Conservation (phyloP, 1,139 yeast species). For the Hyphopichia burtonii region DNA sequence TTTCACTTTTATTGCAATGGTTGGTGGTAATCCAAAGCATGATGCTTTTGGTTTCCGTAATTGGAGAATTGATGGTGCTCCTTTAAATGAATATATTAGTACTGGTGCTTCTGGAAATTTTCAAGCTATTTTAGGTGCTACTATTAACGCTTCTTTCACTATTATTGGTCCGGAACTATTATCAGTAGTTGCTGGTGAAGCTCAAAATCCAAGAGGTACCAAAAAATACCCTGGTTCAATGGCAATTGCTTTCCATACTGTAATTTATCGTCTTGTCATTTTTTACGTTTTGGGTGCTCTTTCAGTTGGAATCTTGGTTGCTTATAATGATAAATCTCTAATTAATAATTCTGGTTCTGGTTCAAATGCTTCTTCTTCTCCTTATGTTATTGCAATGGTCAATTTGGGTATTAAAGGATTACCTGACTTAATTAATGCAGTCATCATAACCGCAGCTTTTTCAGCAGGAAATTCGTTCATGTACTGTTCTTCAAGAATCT, state of each 20-base stretch:
- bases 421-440: slow-evolving; percentile 42
- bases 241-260: slow-evolving; percentile 77
- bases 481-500: slow-evolving; percentile 41
- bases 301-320: slow-evolving; percentile 38
- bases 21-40: slow-evolving; percentile 74
- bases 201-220: slow-evolving; percentile 71
- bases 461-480: slow-evolving; percentile 47
- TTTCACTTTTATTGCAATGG: slow-evolving; percentile 77
- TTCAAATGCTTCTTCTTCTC: slow-evolving; percentile 37
- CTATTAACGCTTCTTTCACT: slow-evolving; percentile 63
- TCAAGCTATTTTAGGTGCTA: slow-evolving; percentile 65
- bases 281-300: slow-evolving; percentile 59
- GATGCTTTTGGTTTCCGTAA: slow-evolving; percentile 68
- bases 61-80: slow-evolving; percentile 47
- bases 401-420: slow-evolving; percentile 36
- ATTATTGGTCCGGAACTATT: slow-evolving; percentile 85
- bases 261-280: slow-evolving; percentile 66
- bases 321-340: slow-evolving; percentile 39
- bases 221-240: slow-evolving; percentile 43
- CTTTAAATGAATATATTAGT: slow-evolving; percentile 55
- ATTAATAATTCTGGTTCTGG: slow-evolving; percentile 19
- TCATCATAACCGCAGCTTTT: slow-evolving; percentile 35
- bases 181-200: slow-evolving; percentile 82
- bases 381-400: slow-evolving; percentile 46
- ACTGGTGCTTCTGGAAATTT: slow-evolving; percentile 65